phyloP scores from a whole-genome alignment of 2,329 filamentous ascomycete species.

The Bipolaris bicolor region DNA sequence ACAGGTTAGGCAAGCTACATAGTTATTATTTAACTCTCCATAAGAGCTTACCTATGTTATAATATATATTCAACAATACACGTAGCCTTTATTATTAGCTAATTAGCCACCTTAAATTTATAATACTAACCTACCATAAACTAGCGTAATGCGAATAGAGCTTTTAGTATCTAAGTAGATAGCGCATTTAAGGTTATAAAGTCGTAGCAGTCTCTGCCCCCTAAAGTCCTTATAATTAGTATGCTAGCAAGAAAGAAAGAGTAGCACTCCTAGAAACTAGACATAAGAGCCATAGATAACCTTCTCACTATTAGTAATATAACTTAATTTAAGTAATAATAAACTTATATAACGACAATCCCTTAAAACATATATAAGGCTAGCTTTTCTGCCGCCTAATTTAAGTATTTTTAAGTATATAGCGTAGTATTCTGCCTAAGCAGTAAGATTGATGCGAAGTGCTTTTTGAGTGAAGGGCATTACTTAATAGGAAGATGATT shows the following conservation, averaged over 20 bases:
- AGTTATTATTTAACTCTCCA: neutral
- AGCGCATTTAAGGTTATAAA: constrained; percentile 3
- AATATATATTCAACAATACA: constrained; percentile 4
- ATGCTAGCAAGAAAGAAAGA: constrained; percentile 6
- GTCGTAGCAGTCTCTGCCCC: constrained; percentile 1
- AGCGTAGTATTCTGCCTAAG: neutral
- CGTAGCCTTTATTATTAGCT: constrained; percentile 7
- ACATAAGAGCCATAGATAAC: constrained; percentile 3
- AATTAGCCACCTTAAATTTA: neutral
- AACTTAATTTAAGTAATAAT: neutral
- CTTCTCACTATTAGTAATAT: neutral
- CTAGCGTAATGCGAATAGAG: neutral
- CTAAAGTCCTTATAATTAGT: neutral
- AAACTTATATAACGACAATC: constrained; percentile 8
- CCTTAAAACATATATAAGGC: constrained; percentile 2
- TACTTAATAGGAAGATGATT: neutral
- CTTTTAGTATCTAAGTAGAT: neutral
- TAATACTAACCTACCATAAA: constrained; percentile 5
- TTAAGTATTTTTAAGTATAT: neutral
- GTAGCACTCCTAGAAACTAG: neutral
- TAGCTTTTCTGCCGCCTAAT: neutral
- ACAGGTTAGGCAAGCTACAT: constrained; percentile 1
- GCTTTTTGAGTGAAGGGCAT: neutral
- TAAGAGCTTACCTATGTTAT: neutral
- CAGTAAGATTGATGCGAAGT: neutral